Base-by-base conservation (phyloP, 345 rosid species). In the Erysimum cheiranthoides region DNA sequence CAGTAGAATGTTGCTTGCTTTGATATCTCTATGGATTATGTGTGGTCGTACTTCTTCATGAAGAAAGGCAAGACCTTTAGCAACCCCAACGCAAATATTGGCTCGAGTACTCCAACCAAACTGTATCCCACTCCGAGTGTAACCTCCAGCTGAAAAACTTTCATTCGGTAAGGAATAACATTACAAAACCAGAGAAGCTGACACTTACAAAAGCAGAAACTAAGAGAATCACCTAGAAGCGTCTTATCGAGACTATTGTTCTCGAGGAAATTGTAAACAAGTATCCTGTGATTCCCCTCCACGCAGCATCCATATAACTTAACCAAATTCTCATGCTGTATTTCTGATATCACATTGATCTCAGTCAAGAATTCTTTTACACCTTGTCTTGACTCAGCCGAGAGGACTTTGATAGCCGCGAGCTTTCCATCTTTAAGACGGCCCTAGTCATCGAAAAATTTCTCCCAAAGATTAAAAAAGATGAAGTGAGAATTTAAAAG, bases 361-460 rank as follows among this genome's bases (percentile, higher is more conserved):
- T 95, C 99, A 51, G 99, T 87, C 83, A 90, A 75, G 81, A 95
- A 95, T 73, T 95, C 99, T 70, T 27, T 77, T 10, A 71, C 88
- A 51, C 99, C 99, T 82, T 95, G 99, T 76, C 88, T 88, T 57
- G 99, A 95, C 79, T 95, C 97, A 62, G 97, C 86, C 5, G 99
- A 86, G 35, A 95, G 93, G 70, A 90, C 89, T 84, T 95, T 95
- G 57, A 95, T 85, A 8, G 99, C 99, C 36, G 95, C 96, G 21
- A 85, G 39, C 69, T 76, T 90, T 71, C 97, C 93, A 75, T 83
- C 89, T 84, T 81, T 90, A 34, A 95, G 97, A 65, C 73, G 81
- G 31, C 97, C 99, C 99, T 95, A 87, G 5, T 27, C 76, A 90
- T 60, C 13, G 40, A 84, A 25, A 49, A 58, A 10, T 38, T 18